Conservation (phyloP, 306 rosid species). For the Malus orientalis region DNA sequence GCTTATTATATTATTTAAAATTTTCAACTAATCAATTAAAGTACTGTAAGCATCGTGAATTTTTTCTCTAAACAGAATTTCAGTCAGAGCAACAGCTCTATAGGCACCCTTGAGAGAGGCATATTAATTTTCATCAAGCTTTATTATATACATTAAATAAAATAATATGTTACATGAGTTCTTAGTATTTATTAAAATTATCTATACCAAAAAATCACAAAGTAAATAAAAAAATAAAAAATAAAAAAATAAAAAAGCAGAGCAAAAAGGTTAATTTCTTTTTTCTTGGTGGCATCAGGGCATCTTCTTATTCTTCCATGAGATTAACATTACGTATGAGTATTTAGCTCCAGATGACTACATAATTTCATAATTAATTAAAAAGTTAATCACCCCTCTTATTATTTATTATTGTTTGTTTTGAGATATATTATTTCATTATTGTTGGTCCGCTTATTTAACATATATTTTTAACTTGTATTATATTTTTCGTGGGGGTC, state of each 20-base stretch:
- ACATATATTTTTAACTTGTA: neutral
- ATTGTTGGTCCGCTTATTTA: neutral
- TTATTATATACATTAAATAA: too few relatives aligned
- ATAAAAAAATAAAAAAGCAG: neutral
- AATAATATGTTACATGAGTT: too few relatives aligned
- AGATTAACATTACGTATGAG: slow-evolving; percentile 20
- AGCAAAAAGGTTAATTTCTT: neutral
- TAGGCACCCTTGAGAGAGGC: too few relatives aligned
- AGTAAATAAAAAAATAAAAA: neutral
- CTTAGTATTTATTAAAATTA: too few relatives aligned
- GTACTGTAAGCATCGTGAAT: too few relatives aligned
- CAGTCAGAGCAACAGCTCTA: too few relatives aligned
- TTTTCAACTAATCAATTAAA: too few relatives aligned
- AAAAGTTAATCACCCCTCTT: neutral
- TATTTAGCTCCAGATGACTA: slow-evolving; percentile 1
- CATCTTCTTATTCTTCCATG: slow-evolving; percentile 12
- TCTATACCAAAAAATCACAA: neutral
- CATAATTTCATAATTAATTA: neutral
- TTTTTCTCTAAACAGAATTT: too few relatives aligned
- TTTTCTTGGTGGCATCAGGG: neutral
- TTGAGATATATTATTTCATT: neutral
- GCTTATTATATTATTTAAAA: too few relatives aligned
- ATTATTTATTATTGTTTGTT: neutral
- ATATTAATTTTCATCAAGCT: neutral
- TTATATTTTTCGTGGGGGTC: neutral